phyloP scores from a whole-genome alignment of 805 yeast genomes.

The Yarrowia keelungensis region DNA sequence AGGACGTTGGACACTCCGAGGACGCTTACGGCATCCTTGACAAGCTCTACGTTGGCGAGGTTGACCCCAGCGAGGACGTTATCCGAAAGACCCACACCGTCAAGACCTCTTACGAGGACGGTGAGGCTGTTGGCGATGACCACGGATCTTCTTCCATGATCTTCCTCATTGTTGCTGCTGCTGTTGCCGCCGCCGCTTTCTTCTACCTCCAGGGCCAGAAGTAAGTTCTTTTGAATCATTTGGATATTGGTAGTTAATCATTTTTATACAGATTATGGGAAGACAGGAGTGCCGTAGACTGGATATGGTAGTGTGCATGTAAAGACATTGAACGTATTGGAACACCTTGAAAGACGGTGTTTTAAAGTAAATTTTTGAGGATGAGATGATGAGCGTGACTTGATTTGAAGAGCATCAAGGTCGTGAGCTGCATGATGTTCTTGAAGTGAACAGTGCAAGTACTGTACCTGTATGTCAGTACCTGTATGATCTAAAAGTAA shows the following conservation, averaged over 20 bases:
- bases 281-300: not conserved
- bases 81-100: constrained; percentile 41
- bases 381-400: no score
- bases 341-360: no score
- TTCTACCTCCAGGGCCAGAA: constrained; percentile 47
- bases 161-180: constrained; percentile 46
- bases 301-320: not conserved
- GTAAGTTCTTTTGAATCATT: constrained; percentile 37
- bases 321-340: not conserved
- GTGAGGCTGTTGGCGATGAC: constrained; percentile 42
- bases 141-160: constrained; percentile 44
- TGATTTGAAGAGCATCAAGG: no score
- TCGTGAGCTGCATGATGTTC: no score
- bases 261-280: constrained; percentile 12
- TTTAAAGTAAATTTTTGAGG: no score
- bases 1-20: constrained; percentile 95
- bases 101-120: constrained; percentile 42
- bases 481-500: no score
- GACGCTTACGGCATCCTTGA: constrained; percentile 84
- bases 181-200: constrained; percentile 50
- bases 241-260: constrained; percentile 33
- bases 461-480: no score
- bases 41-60: constrained; percentile 74
- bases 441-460: no score
- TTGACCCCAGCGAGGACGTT: constrained; percentile 60